Conservation (phyloP, 371 early-diverging fungal genomes). For the Circinella minor region DNA sequence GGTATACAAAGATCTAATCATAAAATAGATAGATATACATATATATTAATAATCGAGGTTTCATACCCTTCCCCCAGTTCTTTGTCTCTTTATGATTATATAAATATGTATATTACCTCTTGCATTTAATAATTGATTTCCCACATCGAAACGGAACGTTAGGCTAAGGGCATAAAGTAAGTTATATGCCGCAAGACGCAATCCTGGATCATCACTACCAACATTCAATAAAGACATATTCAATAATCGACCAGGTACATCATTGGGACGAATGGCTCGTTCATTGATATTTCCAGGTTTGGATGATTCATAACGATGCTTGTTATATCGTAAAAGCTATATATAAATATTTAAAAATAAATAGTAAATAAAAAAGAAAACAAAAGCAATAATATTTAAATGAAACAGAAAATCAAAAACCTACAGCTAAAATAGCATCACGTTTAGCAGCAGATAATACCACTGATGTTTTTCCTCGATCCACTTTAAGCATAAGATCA, state of each 20-base stretch:
- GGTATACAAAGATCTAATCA: slow-evolving; percentile 83
- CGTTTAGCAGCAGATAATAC: slow-evolving; percentile 75
- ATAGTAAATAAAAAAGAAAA: not conserved
- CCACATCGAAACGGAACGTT: slow-evolving; percentile 83
- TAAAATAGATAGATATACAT: no score
- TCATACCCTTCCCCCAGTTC: no score
- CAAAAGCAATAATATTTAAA: slow-evolving; percentile 16
- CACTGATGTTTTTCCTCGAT: slow-evolving; percentile 70
- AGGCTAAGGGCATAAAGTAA: slow-evolving; percentile 78
- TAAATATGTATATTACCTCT: slow-evolving; percentile 48
- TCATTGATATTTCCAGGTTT: slow-evolving; percentile 68
- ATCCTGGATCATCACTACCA: slow-evolving; percentile 76
- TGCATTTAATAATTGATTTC: slow-evolving; percentile 81
- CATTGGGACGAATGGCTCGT: slow-evolving; percentile 80
- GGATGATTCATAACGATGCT: slow-evolving; percentile 70
- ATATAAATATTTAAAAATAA: not conserved
- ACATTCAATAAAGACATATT: slow-evolving; percentile 91
- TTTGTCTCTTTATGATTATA: no score
- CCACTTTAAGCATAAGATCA: slow-evolving; percentile 80
- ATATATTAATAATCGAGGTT: no score
- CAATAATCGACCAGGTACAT: slow-evolving; percentile 90
- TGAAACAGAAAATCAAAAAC: slow-evolving; percentile 20
- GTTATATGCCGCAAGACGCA: slow-evolving; percentile 88
- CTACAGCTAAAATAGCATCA: slow-evolving; percentile 69
- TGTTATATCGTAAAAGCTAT: slow-evolving; percentile 66